Evolutionary conservation across 2,329 filamentous ascomycete species (phyloP).

Genomic region (Diaporthe capsici): DNA sequence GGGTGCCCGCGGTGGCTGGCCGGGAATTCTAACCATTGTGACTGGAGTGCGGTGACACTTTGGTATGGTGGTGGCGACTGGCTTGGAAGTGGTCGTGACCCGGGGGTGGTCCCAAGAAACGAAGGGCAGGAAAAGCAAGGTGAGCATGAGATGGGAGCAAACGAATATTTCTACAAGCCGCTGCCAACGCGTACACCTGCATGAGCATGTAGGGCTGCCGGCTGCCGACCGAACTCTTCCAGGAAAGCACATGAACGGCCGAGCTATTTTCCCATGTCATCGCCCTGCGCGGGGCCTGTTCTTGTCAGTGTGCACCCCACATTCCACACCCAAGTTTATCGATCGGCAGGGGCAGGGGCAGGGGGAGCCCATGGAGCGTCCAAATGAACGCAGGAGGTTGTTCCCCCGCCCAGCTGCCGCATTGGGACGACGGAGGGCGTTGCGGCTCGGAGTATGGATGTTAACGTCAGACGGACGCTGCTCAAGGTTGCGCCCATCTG

Average conservation of each 20-base stretch:
- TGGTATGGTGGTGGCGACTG: slow-evolving; percentile 22
- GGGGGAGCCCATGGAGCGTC: slow-evolving; percentile 12
- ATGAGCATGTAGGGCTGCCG: slow-evolving; percentile 4
- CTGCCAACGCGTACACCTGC: neutral
- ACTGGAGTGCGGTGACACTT: neutral
- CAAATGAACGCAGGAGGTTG: slow-evolving; percentile 26
- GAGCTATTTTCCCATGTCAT: slow-evolving; percentile 30
- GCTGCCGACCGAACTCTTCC: slow-evolving; percentile 23
- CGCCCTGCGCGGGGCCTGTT: neutral
- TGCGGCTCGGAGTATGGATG: slow-evolving; percentile 31
- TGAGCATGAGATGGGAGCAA: slow-evolving; percentile 2
- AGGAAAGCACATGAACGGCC: slow-evolving; percentile 3
- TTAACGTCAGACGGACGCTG: slow-evolving; percentile 23
- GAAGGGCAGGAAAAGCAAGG: neutral
- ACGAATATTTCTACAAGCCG: slow-evolving; percentile 21
- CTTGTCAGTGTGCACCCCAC: slow-evolving; percentile 21
- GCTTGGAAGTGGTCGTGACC: neutral
- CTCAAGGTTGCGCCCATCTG: slow-evolving; percentile 26
- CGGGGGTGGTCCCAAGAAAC: slow-evolving; percentile 21
- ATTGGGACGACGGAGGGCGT: slow-evolving; percentile 29
- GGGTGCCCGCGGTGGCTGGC: slow-evolving; percentile 8
- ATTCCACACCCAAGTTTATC: slow-evolving; percentile 20
- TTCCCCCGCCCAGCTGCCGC: slow-evolving; percentile 24
- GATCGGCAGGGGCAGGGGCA: slow-evolving; percentile 19
- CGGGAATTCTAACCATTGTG: slow-evolving; percentile 27